Base-by-base conservation (phyloP, 176 grass and related monocot species). In the Lolium perenne region DNA sequence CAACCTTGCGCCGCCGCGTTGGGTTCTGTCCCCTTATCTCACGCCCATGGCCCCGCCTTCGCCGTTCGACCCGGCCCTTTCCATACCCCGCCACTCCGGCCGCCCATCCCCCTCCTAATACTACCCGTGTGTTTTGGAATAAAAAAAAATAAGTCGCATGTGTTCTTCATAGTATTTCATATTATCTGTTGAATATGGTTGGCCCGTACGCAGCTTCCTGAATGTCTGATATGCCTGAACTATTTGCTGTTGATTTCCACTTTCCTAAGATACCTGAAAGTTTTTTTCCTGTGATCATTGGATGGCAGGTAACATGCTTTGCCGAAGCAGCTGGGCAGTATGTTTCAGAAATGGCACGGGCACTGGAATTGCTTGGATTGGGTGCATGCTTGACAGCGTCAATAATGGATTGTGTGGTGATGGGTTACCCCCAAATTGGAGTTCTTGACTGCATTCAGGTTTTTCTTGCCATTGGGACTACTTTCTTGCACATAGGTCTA, bases 271-370 rank as follows among this genome's bases (percentile, higher is more conserved):
- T 49, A 70, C 25, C 25, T 80, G 51, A 72, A 18, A 8, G 10
- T 65, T 20, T 41, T 29, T 23, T 69, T 25, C 1, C 45, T 15
- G 14, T 63, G 43, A 51, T 41, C 26, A 26, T 74, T 53, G 21
- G 66, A 79, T 85, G 66, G 32, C 84, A 97, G 92, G 90, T 94
- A 70, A 97, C 95, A 62, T 97, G 95, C 87, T 97, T 97, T 90
- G 95, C 95, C 4, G 95, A 97, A 87, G 95, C 95, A 77, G 95
- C 93, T 84, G 95, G 95, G 40, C 95, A 97, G 75, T 85, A 92
- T 88, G 95, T 97, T 59, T 69, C 87, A 22, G 91, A 90, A 82
- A 97, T 97, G 95, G 91, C 89, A 82, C 82, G 87, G 29, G 95
- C 93, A 68, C 93, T 97, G 14, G 91, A 97, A 20, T 70, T 90